Evolutionary conservation across 116 monocot genomes (phyloP).

Genomic region (Phalaenopsis hybrid): DNA sequence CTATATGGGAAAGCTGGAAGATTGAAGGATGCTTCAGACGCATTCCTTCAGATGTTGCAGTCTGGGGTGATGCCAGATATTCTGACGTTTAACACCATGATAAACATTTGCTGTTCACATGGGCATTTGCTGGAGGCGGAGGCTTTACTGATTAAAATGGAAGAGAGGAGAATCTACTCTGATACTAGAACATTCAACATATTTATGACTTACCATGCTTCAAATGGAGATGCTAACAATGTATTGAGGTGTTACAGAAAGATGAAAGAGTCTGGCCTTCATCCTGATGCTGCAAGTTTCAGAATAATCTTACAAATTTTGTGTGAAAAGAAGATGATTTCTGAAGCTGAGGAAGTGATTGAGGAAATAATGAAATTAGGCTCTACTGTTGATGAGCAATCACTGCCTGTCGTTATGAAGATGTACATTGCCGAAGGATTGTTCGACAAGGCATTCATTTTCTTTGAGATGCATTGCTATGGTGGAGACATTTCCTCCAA

Average conservation of each 20-base stretch:
- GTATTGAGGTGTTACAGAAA: slow-evolving; percentile 34
- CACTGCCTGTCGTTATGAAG: slow-evolving; percentile 50
- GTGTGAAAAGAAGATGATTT: slow-evolving; percentile 50
- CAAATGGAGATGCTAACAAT: slow-evolving; percentile 18
- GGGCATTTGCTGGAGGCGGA: slow-evolving; percentile 52
- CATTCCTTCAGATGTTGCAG: slow-evolving; percentile 50
- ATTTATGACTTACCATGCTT: slow-evolving; percentile 60
- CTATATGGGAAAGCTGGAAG: slow-evolving; percentile 74
- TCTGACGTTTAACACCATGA: slow-evolving; percentile 80
- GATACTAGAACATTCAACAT: slow-evolving; percentile 77
- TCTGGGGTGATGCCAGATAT: slow-evolving; percentile 52
- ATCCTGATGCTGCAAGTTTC: slow-evolving; percentile 48
- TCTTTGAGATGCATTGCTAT: slow-evolving; percentile 53
- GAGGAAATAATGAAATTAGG: slow-evolving; percentile 29
- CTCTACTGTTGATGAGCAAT: slow-evolving; percentile 52
- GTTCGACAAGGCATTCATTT: slow-evolving; percentile 36
- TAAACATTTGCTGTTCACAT: slow-evolving; percentile 45
- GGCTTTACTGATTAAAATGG: slow-evolving; percentile 53
- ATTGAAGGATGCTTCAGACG: slow-evolving; percentile 59
- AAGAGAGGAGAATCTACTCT: slow-evolving; percentile 46
- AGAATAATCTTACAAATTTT: slow-evolving; percentile 59
- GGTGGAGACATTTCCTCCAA: slow-evolving; percentile 40
- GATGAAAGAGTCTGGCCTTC: slow-evolving; percentile 31
- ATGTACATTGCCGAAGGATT: slow-evolving; percentile 64
- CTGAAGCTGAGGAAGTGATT: slow-evolving; percentile 53